These are phyloP conservation scores for Filosporella fistucella DNA, from an alignment of 495 filamentous ascomycete species.

Conservation along the genomic window DNA sequence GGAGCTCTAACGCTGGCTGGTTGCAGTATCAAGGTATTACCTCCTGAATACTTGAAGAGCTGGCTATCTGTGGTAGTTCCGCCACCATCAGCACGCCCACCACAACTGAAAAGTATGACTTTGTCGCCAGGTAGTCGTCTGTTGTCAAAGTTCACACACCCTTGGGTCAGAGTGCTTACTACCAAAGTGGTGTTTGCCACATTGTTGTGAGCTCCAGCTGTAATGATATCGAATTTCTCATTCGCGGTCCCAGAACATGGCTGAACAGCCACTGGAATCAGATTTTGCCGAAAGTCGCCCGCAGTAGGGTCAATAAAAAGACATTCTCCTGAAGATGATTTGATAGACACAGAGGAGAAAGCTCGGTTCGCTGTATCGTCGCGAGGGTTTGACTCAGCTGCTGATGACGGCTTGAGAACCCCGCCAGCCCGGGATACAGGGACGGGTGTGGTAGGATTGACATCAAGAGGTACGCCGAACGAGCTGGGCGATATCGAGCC, in stretches of 20 bases:
- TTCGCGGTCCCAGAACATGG: constrained; percentile 39
- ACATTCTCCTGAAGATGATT: constrained; percentile 40
- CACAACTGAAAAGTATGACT: constrained; percentile 48
- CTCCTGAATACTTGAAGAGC: constrained; percentile 25
- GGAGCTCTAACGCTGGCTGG: constrained; percentile 34
- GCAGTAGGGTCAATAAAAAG: constrained; percentile 48
- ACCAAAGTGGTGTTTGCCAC: constrained; percentile 32
- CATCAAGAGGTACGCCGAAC: background rate
- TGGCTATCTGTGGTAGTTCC: constrained; percentile 17
- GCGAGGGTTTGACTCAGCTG: constrained; percentile 38
- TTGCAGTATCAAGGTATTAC: constrained; percentile 35
- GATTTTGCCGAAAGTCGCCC: constrained; percentile 50
- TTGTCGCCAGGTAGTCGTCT: constrained; percentile 38
- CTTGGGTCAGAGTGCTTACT: constrained; percentile 46
- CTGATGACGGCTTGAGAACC: constrained; percentile 40
- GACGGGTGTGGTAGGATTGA: constrained; percentile 41
- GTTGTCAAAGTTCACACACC: constrained; percentile 46
- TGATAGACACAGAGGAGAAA: constrained; percentile 40
- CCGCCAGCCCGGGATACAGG: constrained; percentile 47
- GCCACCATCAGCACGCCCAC: constrained; percentile 45
- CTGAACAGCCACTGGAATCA: constrained; percentile 44
- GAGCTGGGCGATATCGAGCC: background rate
- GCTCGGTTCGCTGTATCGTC: constrained; percentile 44
- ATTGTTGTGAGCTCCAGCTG: constrained; percentile 44
- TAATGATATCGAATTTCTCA: constrained; percentile 52